Conservation (phyloP, 805 yeast species). For the Metschnikowia rubicola region DNA sequence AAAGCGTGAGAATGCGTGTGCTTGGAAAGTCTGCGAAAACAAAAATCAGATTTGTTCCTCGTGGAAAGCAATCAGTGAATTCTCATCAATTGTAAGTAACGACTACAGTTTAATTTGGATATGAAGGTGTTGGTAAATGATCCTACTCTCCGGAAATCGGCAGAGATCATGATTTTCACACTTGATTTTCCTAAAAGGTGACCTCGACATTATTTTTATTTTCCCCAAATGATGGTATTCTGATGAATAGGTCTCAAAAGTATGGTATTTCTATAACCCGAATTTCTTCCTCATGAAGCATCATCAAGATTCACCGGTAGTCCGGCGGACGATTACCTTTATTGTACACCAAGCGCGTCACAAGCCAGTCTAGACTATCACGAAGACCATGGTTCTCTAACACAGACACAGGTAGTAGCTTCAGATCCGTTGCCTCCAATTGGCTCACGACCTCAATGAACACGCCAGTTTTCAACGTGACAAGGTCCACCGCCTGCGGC, state of each 20-base stretch:
- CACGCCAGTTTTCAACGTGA: slow-evolving; percentile 71
- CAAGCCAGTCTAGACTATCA: slow-evolving; percentile 89
- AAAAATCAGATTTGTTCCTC: too few relatives aligned
- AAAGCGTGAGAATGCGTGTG: too few relatives aligned
- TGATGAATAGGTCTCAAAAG: not conserved
- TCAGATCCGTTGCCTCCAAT: slow-evolving; percentile 84
- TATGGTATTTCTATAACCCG: not conserved
- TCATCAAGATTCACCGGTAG: slow-evolving; percentile 17
- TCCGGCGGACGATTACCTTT: slow-evolving; percentile 60
- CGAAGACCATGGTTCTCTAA: slow-evolving; percentile 76
- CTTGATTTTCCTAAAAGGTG: too few relatives aligned
- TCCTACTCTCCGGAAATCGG: too few relatives aligned
- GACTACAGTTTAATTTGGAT: too few relatives aligned
- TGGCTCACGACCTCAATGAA: slow-evolving; percentile 79
- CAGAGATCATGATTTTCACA: too few relatives aligned
- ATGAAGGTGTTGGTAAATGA: too few relatives aligned
- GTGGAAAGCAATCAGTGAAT: too few relatives aligned
- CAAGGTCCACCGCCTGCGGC: slow-evolving; percentile 45
- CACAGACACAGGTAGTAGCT: slow-evolving; percentile 88
- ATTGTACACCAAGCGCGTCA: slow-evolving; percentile 65
- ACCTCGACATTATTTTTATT: too few relatives aligned
- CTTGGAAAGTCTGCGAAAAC: too few relatives aligned
- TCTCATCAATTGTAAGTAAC: too few relatives aligned
- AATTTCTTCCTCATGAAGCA: not conserved
- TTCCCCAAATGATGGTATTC: too few relatives aligned